phyloP scores from a whole-genome alignment of 2,329 filamentous ascomycete species.

The Cadophora malorum region DNA sequence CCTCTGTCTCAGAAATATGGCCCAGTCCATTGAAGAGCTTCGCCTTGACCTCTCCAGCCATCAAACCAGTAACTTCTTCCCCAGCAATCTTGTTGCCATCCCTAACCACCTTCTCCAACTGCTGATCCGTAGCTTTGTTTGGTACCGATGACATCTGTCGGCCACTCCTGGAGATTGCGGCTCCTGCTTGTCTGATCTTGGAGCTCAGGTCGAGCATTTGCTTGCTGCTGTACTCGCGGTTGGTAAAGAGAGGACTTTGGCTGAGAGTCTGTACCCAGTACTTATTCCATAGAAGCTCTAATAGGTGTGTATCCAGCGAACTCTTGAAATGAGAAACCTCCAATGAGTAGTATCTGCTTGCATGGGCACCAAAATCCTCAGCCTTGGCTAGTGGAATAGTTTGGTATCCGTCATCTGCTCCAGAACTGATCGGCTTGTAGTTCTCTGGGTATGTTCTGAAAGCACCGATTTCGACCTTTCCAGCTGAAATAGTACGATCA shows the following conservation, averaged over 20 bases:
- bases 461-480: slow-evolving; percentile 94
- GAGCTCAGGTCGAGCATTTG: slow-evolving; percentile 88
- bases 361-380: slow-evolving; percentile 94
- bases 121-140: slow-evolving; percentile 49
- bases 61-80: slow-evolving; percentile 54
- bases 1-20: slow-evolving; percentile 26
- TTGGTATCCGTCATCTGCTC: slow-evolving; percentile 65
- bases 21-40: slow-evolving; percentile 52
- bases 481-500: slow-evolving; percentile 90
- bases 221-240: slow-evolving; percentile 90
- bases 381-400: slow-evolving; percentile 91
- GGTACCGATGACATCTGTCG: slow-evolving; percentile 35
- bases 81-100: slow-evolving; percentile 63
- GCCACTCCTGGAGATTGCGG: slow-evolving; percentile 47
- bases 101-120: slow-evolving; percentile 59
- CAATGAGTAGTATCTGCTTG: slow-evolving; percentile 87
- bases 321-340: slow-evolving; percentile 96
- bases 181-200: slow-evolving; percentile 75
- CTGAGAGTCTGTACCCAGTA: slow-evolving; percentile 98
- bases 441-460: slow-evolving; percentile 88
- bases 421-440: slow-evolving; percentile 63
- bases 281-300: slow-evolving; percentile 96
- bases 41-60: slow-evolving; percentile 55
- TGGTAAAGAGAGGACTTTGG: slow-evolving; percentile 87
- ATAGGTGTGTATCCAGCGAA: slow-evolving; percentile 82